These are phyloP conservation scores for Tilletia setariae DNA, from an alignment of 1,284 basidiomycete genomes.

Conservation along the genomic window DNA sequence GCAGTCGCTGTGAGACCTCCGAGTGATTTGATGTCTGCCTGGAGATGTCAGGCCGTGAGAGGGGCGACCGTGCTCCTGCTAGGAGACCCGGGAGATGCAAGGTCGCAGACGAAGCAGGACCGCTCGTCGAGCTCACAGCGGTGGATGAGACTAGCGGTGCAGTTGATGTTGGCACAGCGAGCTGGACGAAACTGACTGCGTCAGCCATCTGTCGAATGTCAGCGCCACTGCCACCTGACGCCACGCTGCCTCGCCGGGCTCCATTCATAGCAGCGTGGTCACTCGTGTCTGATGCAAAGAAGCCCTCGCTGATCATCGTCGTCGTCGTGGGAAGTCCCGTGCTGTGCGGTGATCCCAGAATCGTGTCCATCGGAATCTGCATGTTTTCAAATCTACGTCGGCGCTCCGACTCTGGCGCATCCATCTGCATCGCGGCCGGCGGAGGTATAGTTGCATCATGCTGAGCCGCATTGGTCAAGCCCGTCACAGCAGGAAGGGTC, in stretches of 20 bases:
- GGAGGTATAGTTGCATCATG: background rate
- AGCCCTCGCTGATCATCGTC: slow-evolving; percentile 22
- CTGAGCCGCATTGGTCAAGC: background rate
- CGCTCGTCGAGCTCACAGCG: background rate
- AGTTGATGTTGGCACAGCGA: slow-evolving; percentile 20
- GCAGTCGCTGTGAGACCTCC: background rate
- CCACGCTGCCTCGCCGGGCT: background rate
- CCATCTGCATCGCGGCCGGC: background rate
- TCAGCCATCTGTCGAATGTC: background rate
- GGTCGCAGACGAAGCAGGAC: background rate
- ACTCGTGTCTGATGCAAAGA: background rate
- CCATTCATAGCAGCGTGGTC: background rate
- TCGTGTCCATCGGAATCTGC: background rate
- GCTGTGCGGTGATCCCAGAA: background rate
- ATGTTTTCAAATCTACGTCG: background rate
- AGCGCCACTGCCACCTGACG: background rate
- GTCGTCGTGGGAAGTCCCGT: slow-evolving; percentile 14
- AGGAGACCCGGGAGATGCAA: background rate
- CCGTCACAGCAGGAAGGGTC: background rate
- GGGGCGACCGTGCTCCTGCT: background rate
- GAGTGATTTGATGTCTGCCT: background rate
- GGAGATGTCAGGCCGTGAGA: background rate
- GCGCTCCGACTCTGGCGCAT: background rate
- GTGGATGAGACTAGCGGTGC: background rate
- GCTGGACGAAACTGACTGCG: slow-evolving; percentile 10